Evolutionary conservation across 257 asterid species (phyloP), one percentile per base, ranked within the genome.

Genomic region (Mentha longifolia): DNA sequence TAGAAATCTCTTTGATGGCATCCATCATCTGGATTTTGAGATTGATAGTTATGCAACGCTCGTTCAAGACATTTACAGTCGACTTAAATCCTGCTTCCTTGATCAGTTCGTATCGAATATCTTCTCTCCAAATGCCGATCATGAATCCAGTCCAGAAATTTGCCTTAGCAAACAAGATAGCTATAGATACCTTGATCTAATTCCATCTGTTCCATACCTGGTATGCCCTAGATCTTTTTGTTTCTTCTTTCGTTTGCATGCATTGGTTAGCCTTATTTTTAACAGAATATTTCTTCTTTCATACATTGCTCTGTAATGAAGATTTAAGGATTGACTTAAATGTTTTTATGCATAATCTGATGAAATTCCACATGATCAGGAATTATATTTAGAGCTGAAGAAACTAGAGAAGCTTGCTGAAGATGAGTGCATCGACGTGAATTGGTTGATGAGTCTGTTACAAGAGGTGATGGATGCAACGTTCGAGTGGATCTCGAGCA

Each of bases 191-290:
- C 28, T 9, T 71, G 78, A 75, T 71, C 79, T 80, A 50, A 69
- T 62, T 39, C 96, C 96, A 3, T 87, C 95, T n/a, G 71, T 69
- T 75, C 83, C 89, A 52, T 87, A 84, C 81, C 85, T 87, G 91
- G 97, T 89, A 84, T 58, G 78, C 19, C 68, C 57, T 31, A 59
- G 64, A 72, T 54, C 74, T 49, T 22, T 33, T 16, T 58, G 17
- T 56, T 14, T 33, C 3, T 17, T 10, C 16, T 30, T 33, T 47
- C 28, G 10, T 28, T 41, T 7, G 10, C 10, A 41, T 41, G 46
- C 46, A 41, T 41, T 41, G 6, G 46, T 37, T 37, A 37, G 42
- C 42, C 9, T 5, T 5, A 37, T 37, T 1, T 8, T 4, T 4
- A n/a, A n/a, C n/a, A n/a, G n/a, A n/a, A n/a, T n/a, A n/a, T 56